Base-by-base conservation (phyloP, 257 asterid species). In the Ajuga chamaepitys region DNA sequence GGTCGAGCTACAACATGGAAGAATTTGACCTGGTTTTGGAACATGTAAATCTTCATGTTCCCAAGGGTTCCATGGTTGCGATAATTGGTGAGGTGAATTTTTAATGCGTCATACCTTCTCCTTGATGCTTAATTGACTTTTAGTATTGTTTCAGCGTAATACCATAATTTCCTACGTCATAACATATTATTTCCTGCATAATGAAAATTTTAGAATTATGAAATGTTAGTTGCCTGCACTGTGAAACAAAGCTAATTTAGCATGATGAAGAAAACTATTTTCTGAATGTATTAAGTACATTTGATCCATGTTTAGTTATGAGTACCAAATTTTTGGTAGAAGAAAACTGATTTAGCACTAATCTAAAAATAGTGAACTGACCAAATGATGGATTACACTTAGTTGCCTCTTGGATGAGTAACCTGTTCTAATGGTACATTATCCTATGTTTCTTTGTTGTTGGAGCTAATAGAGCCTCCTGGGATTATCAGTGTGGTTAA, bases 41-140 rank as follows among this genome's bases (percentile, higher is more conserved):
- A 48, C 75, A 77, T 57, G 72, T 87, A 30, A 75, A 75, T 73
- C 83, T 93, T 34, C 48, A 25, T 25, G 72, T 86, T 77, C 89
- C 94, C 7, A 89, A 88, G 56, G 99, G 91, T 62, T 77, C 35
- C 76, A 59, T 89, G 84, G 87, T 93, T 71, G 94, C 84, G 0
- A 80, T 93, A 62, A 81, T 87, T 73, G 99, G 99, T 73, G 97
- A 89, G 95, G 99, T 93, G 65, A 67, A 67, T 62, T 66, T 32
- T 55, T 57, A 4, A 56, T 64, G 18, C 60, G 4, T 42, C 46
- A 46, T 21, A 62, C 24, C 53, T 17, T 47, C 61, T 25, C 14
- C 20, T 40, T 34, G 11, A 55, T 42, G 55, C 45, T 65, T n/a
- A 17, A 53, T 24, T 6, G 54, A 10, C 34, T 21, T 9, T 41